Evolutionary conservation across 1,284 basidiomycete species (phyloP).

Genomic region (Austropuccinia psidii): DNA sequence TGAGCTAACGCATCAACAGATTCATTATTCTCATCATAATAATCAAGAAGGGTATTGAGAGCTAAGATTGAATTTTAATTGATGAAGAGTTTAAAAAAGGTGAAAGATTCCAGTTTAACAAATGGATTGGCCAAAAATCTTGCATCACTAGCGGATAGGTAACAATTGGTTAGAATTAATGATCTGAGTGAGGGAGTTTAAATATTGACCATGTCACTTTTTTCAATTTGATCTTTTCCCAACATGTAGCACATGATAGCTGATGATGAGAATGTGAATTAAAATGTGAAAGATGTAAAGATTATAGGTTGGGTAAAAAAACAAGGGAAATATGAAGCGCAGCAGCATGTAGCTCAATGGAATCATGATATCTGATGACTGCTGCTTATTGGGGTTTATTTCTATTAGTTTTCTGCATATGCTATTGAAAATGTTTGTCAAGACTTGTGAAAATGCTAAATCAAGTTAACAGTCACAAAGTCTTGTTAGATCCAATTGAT

Average conservation of each 20-base stretch:
- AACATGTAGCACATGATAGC: background rate
- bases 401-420: background rate
- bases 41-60: background rate
- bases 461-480: too few relatives aligned
- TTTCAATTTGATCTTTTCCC: background rate
- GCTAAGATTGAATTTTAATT: background rate
- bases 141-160: background rate
- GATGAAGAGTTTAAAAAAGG: background rate
- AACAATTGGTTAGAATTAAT: background rate
- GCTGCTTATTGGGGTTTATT: background rate
- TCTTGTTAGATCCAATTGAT: too few relatives aligned
- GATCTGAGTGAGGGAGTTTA: background rate
- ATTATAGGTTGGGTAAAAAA: background rate
- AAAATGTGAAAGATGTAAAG: conserved; percentile 1
- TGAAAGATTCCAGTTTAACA: background rate
- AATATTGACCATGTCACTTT: background rate
- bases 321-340: background rate
- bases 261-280: background rate
- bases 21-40: background rate
- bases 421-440: too few relatives aligned
- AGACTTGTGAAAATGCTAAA: too few relatives aligned
- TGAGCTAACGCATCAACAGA: background rate
- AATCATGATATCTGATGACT: too few relatives aligned
- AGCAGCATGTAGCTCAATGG: background rate
- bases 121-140: background rate